A percentile compares a stretch with the other conserved stretches of the same genome.
These are phyloP conservation scores for Colletotrichum somersetense DNA, from an alignment of 2,329 filamentous ascomycete species.

Conservation along the genomic window DNA sequence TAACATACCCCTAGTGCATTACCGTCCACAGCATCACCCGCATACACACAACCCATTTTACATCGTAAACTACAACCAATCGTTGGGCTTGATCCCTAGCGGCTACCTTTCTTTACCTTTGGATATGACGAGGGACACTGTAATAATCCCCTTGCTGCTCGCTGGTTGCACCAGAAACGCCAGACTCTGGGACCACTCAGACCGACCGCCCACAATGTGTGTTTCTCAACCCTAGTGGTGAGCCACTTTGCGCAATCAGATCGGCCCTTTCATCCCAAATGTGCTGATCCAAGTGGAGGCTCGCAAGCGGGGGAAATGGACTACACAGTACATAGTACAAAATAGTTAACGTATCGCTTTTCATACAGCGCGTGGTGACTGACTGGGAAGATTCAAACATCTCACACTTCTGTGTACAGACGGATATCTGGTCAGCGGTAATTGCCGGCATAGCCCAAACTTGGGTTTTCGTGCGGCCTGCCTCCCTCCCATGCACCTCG, in stretches of 20 bases:
- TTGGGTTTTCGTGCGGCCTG: too few species aligned
- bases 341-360: background rate
- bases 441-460: slow-evolving; percentile 18
- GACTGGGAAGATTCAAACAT: background rate
- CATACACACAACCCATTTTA: slow-evolving; percentile 14
- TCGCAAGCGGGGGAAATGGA: slow-evolving; percentile 14
- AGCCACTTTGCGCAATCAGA: slow-evolving; percentile 20
- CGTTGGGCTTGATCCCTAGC: slow-evolving; percentile 13
- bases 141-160: background rate
- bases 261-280: slow-evolving; percentile 35
- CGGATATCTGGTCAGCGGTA: slow-evolving; percentile 6
- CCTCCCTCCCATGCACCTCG: too few species aligned
- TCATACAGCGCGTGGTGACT: slow-evolving; percentile 7
- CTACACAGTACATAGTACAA: background rate
- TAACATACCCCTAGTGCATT: slow-evolving; percentile 3
- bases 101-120: background rate
- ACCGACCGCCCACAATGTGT: background rate
- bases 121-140: slow-evolving; percentile 2
- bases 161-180: background rate
- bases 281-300: slow-evolving; percentile 28
- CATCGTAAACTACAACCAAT: background rate
- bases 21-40: slow-evolving; percentile 20
- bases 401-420: too few species aligned
- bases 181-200: background rate
- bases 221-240: background rate